Evolutionary conservation across 2,329 filamentous ascomycete species (phyloP), one percentile per base, ranked within the genome.

Genomic region (Elsinoe arachidis): DNA sequence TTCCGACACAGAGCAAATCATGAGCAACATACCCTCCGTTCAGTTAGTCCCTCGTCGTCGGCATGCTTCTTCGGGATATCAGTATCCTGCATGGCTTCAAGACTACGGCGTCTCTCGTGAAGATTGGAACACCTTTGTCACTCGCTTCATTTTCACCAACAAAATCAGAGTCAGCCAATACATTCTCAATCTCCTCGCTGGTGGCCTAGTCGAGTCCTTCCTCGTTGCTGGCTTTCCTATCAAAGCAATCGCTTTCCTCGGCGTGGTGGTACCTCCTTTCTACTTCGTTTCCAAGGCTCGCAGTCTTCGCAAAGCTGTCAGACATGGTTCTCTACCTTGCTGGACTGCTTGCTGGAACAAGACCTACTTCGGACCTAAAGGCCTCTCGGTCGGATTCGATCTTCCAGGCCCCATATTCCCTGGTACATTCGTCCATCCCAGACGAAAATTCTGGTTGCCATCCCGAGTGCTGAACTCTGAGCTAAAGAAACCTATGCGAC

Each of bases 1-100:
- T 41, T 26, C 41, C 2, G 38, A 38, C 2, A 19, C 10, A 3
- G 30, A 11, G 19, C 26, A 15, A 2, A 49, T 2, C 5, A 10
- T 3, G 6, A n/a, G 12, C 7, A 12, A 19, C 1, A 38, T 56
- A 17, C 54, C 54, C 26, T 49, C 38, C 4, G 26, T 59, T 3
- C 57, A 59, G 38, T 23, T 59, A 7, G 43, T 53, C 14, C 57
- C 57, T 9, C 37, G 34, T 21, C 38, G 57, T 2, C 30, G 49
- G 30, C 57, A 59, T 56, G 57, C 57, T 5, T 59, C 57, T 5
- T 59, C 57, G 3, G 51, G 51, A 11, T 59, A 38, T 30, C 57
- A 53, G 30, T 55, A 55, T 34, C 57, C 57, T n/a, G 51, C 37
- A 11, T 46, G 51, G 38, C 43, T 59, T 12, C 7, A 47, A 39